phyloP scores from a whole-genome alignment of 495 filamentous ascomycete genomes.

The Tuber microsphaerosporum region DNA sequence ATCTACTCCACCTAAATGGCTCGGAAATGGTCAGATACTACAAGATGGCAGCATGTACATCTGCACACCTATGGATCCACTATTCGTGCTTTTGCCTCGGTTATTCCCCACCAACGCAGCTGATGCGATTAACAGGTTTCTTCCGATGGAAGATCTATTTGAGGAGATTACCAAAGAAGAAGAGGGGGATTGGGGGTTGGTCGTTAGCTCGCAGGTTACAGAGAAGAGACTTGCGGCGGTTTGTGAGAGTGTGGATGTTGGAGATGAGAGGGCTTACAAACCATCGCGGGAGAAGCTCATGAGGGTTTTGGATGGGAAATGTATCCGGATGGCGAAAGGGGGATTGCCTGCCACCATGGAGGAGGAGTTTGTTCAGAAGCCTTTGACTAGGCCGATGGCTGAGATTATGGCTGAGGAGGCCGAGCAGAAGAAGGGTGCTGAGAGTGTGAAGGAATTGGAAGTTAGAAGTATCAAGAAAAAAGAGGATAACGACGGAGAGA shows the following conservation, averaged over 20 bases:
- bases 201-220: slow-evolving; percentile 43
- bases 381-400: slow-evolving; percentile 60
- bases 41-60: slow-evolving; percentile 65
- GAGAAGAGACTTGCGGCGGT: slow-evolving; percentile 55
- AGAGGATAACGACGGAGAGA: slow-evolving; percentile 61
- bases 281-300: slow-evolving; percentile 64
- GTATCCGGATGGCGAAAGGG: slow-evolving; percentile 56
- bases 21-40: slow-evolving; percentile 48
- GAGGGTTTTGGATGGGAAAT: slow-evolving; percentile 62
- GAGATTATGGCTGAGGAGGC: slow-evolving; percentile 11
- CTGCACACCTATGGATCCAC: slow-evolving; percentile 72
- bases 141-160: slow-evolving; percentile 72
- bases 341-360: slow-evolving; percentile 76
- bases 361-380: slow-evolving; percentile 68
- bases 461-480: slow-evolving; percentile 63
- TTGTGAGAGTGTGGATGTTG: slow-evolving; percentile 72
- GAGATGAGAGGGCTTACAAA: slow-evolving; percentile 74
- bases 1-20: slow-evolving; percentile 18
- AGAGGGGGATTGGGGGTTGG: slow-evolving; percentile 42
- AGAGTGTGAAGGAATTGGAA: slow-evolving; percentile 67
- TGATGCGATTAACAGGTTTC: slow-evolving; percentile 54
- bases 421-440: slow-evolving; percentile 38
- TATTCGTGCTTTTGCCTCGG: slow-evolving; percentile 76
- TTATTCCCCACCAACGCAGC: slow-evolving; percentile 46
- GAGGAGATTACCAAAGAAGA: slow-evolving; percentile 47